Percentiles rank a stretch among this genome's conserved stretches.
phyloP scores from a whole-genome alignment of 2,329 filamentous ascomycete species.

The Pseudocercospora vitis region DNA sequence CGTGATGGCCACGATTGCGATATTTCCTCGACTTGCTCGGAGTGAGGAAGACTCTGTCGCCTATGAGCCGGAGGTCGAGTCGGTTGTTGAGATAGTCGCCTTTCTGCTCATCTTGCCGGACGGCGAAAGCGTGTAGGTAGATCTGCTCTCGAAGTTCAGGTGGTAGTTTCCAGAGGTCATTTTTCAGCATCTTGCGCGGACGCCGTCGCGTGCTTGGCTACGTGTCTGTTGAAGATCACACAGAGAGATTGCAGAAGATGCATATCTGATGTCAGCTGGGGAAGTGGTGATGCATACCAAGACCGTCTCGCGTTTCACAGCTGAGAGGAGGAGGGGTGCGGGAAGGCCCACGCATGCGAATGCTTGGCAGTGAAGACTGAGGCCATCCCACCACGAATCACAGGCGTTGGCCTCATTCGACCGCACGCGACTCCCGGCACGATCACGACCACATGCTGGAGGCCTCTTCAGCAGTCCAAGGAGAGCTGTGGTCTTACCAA shows the following conservation, averaged over 20 bases:
- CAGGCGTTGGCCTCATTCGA: no score
- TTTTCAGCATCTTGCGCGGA: neutral
- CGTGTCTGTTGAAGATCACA: neutral
- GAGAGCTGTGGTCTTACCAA: slow-evolving; percentile 15
- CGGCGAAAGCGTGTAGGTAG: slow-evolving; percentile 28
- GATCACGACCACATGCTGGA: slow-evolving; percentile 15
- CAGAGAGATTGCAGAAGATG: neutral
- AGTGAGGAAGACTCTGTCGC: slow-evolving; percentile 12
- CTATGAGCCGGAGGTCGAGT: slow-evolving; percentile 6
- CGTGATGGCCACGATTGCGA: slow-evolving; percentile 32
- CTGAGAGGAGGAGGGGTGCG: neutral
- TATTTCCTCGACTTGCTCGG: slow-evolving; percentile 19
- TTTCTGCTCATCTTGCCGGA: neutral
- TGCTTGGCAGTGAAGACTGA: neutral
- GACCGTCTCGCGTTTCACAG: neutral
- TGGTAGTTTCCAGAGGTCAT: slow-evolving; percentile 21
- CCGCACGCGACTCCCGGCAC: neutral
- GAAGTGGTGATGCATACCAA: neutral
- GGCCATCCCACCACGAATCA: neutral
- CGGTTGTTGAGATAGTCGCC: slow-evolving; percentile 1
- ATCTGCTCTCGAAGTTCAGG: slow-evolving; percentile 34
- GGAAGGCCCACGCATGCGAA: no score
- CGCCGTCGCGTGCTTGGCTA: neutral
- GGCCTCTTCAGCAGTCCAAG: slow-evolving; percentile 10
- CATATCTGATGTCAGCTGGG: neutral